Evolutionary conservation across 805 yeast genomes (phyloP), one percentile per base, ranked within the genome.

Genomic region (Ogataea dorogensis): DNA sequence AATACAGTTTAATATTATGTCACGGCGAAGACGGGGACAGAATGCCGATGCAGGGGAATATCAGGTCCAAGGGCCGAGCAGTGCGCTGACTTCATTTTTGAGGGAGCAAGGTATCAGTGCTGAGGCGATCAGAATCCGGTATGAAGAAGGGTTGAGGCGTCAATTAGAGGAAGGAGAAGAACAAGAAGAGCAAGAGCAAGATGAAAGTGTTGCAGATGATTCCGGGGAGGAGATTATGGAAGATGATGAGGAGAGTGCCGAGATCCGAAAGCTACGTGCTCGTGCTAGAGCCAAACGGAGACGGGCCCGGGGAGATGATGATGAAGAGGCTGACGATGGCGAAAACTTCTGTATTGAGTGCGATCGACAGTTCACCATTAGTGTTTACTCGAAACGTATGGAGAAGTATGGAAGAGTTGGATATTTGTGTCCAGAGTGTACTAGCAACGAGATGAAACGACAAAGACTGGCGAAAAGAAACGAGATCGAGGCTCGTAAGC

Each of bases 91-190:
- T 0, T 93, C 85, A 59, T 89, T 89, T 53, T 69, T 89, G 42
- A 69, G 88, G 32, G 86, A 83, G 38, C 95, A 88, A 59, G 97
- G 97, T 22, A 89, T 89, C 62, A 83, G 68, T 53, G 87, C 96
- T 1, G 87, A 79, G 39, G 79, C 77, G 26, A 87, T 87, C 55
- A 70, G 88, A 53, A 64, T 64, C 32, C 45, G 68, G 36, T 57
- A 56, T 33, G 64, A 59, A 37, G 54, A 47, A 21, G 48, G 54
- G 15, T 35, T 49, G 24, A 45, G 49, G 28, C 55, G 70, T 40
- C 70, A 66, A 58, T 42, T 57, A 42, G 61, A 58, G 33, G 59
- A 61, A 20, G 58, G 46, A 29, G 43, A 25, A 17, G 40, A 30
- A 18, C 52, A 34, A 9, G 30, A 33, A 12, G 41, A 38, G 23